Evolutionary conservation across 2,329 filamentous ascomycete genomes (phyloP), one percentile per base, ranked within the genome.

Genomic region (Ophiostoma populinum): DNA sequence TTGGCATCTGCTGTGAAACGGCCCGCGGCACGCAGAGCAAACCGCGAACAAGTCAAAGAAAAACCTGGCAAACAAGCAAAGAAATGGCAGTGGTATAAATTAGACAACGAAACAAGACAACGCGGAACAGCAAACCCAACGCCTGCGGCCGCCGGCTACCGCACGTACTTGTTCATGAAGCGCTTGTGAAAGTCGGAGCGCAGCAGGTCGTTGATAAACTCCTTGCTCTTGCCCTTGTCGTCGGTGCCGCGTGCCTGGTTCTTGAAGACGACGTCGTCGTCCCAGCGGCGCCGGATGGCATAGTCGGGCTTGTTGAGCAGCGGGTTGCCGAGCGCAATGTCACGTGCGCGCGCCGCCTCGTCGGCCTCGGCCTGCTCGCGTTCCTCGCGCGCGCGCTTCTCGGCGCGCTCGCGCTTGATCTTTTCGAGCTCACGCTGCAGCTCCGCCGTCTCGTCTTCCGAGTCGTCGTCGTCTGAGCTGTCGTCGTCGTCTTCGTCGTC

Each of bases 201-300:
- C 43, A 95, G 61, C 50, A 93, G 65, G 57, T 95, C 80, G 52
- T 98, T 98, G 55, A 98, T 86, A 59, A 98, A 98, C 56, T 93
- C 86, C 62, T 87, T 92, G 57, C 69, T 72, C 62, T 79, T 72
- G 43, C 78, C 75, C 62, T 78, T 86, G 43, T 94, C 83, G 51
- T 95, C 87, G 1, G 86, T 93, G 7, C 87, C 90, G 40, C 90
- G 70, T 22, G 87, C 90, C 59, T 98, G 90, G 55, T 98, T 98
- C 63, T 93, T 95, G 61, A 98, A 98, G 3, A 98, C 86, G 10
- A 98, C 90, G 53, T 98, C 90, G 49, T 98, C 90, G 47, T 98
- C 90, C 90, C 90, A 98, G 47, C 86, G 63, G 46, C 82, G 65
- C 66, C 93, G 94, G 50, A 94, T 76, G 39, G 77, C 85, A 53